Base-by-base conservation (phyloP, 345 rosid species). In the Gossypioides kirkii region DNA sequence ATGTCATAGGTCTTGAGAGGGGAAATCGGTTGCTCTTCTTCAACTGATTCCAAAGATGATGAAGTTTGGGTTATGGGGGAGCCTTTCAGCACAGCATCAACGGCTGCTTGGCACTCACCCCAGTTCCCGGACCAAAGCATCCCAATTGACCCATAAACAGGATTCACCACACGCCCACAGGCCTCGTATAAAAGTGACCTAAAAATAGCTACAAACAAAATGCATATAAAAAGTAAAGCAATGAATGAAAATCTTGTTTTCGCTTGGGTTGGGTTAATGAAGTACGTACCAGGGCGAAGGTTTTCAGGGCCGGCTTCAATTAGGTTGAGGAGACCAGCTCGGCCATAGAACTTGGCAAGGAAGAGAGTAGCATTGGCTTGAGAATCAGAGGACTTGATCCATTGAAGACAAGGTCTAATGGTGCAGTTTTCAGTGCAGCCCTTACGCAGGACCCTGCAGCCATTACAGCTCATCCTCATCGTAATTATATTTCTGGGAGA, bases 111-210 rank as follows among this genome's bases (percentile, higher is more conserved):
- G 79, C 92, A 88, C 23, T 80, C 82, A 20, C 73, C 80, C 92
- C 92, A 86, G 73, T 82, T 82, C 4, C 92, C 92, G 7, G 88
- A 83, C 87, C 86, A 85, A 17, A 86, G 70, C 74, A 88, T 59
- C 26, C 92, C 92, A 2, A 81, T 86, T 2, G 92, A 86, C 2
- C 92, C 92, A 10, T 77, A 77, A 61, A 88, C 75, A 11, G 92
- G 92, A 78, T 88, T 83, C 47, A 88, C 82, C 56, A 86, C 79
- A 64, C 92, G 80, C 22, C 92, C 92, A 42, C 89, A 88, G 0
- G 92, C 92, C 83, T 88, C 92, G 56, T 88, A 88, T 5, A 88
- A 62, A 55, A 88, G 75, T 23, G 90, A 88, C 83, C 83, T 83
- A 42, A 86, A 88, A 58, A 85, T 82, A 32, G 84, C 92, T 88